phyloP scores from a whole-genome alignment of 2,329 filamentous ascomycete genomes.

The Epichloe amarillans region DNA sequence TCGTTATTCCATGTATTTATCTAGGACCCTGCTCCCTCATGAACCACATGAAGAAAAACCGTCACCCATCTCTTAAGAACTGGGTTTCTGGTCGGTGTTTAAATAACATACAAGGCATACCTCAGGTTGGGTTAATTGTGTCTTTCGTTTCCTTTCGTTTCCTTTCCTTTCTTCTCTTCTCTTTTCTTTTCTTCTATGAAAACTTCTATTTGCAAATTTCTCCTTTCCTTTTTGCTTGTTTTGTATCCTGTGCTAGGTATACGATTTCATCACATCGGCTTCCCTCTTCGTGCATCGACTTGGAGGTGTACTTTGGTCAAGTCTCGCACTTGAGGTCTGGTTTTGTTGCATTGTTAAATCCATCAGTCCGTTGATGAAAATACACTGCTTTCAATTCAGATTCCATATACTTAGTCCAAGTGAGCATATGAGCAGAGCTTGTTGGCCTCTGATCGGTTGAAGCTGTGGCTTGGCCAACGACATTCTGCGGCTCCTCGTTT shows the following conservation, averaged over 20 bases:
- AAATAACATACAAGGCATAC: neutral
- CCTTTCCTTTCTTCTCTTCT: neutral
- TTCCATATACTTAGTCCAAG: neutral
- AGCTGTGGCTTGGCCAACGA: neutral
- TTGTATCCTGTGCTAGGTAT: neutral
- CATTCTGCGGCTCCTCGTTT: neutral
- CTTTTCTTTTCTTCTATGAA: neutral
- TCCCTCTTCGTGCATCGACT: neutral
- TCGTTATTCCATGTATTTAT: conserved; percentile 3
- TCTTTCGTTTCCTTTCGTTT: neutral
- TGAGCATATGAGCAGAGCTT: neutral
- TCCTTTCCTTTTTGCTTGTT: neutral
- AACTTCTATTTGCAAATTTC: neutral
- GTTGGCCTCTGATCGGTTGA: neutral
- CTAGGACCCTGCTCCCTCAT: conserved; percentile 1
- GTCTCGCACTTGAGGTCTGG: neutral
- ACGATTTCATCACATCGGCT: neutral
- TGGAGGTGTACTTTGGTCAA: neutral
- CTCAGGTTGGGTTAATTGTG: neutral
- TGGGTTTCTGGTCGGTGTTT: neutral
- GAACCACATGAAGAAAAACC: neutral
- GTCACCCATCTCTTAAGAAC: neutral
- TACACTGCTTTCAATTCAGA: neutral
- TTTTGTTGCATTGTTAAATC: neutral
- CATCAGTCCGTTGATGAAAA: neutral